Evolutionary conservation across 1,139 yeast species (phyloP).

Genomic region (Debaryomyces subglobosus): DNA sequence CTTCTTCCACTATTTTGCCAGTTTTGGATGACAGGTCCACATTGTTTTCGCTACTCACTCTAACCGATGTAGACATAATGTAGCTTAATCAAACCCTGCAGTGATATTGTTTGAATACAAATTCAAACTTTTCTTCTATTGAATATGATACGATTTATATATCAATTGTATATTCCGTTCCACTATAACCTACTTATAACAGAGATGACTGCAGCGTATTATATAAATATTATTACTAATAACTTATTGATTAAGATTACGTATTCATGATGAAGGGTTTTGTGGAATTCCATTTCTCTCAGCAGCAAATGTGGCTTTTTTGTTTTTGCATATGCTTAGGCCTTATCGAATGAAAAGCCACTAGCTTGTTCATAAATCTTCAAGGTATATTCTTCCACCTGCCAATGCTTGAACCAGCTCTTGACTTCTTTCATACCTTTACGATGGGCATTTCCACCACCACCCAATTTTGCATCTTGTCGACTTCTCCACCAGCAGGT

Average conservation of each 20-base stretch:
- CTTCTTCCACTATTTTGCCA: not conserved
- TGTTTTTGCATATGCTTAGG: not conserved
- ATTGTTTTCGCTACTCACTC: not conserved
- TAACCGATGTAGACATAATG: not conserved
- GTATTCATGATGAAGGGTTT: not conserved
- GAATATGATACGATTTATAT: not conserved
- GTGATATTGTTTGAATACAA: not conserved
- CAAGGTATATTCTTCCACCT: conserved; percentile 32
- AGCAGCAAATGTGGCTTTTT: not conserved
- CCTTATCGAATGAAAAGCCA: not conserved
- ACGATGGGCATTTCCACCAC: conserved; percentile 31
- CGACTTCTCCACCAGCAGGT: conserved; percentile 38
- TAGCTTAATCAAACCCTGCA: not conserved
- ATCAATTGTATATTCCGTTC: not conserved
- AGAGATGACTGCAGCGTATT: not conserved
- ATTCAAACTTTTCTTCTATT: not conserved
- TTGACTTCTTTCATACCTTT: conserved; percentile 29
- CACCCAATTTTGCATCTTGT: conserved; percentile 29
- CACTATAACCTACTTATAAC: not conserved
- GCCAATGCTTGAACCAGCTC: conserved; percentile 35
- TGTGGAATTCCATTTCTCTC: not conserved
- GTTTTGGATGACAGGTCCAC: not conserved
- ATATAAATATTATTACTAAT: not conserved
- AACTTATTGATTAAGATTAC: not conserved
- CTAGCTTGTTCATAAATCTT: conserved; percentile 7